A percentile compares a stretch with the other conserved stretches of the same genome.
phyloP scores from a whole-genome alignment of 345 rosid species.

The Hevea brasiliensis region DNA sequence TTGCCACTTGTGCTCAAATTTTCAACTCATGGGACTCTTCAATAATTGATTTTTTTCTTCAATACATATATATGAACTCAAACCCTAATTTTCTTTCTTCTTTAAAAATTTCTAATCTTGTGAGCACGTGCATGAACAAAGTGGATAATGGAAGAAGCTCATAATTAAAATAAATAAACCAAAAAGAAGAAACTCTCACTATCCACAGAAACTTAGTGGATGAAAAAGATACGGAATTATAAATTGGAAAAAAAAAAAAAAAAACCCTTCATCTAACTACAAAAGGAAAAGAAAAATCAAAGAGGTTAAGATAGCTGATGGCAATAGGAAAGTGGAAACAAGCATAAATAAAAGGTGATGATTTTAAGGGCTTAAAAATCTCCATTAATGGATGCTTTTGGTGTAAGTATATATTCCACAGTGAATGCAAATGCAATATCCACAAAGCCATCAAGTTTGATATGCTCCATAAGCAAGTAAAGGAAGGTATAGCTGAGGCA shows the following conservation, averaged over 20 bases:
- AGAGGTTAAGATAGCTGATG: not conserved
- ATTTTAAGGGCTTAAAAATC: not conserved
- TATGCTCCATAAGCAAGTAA: slow-evolving; percentile 7
- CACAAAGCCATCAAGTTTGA: slow-evolving; percentile 11
- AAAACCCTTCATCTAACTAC: not conserved
- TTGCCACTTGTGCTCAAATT: no score
- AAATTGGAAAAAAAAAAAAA: not conserved
- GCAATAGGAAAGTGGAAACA: not conserved
- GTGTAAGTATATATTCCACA: slow-evolving; percentile 12
- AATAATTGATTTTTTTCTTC: no score
- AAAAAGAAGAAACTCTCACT: not conserved
- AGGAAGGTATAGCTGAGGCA: not conserved
- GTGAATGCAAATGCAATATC: slow-evolving; percentile 1
- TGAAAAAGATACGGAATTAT: not conserved
- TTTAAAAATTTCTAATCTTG: no score
- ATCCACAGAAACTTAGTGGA: not conserved
- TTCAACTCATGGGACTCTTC: no score
- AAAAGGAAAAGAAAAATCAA: not conserved
- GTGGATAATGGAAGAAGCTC: no score
- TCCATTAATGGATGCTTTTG: slow-evolving; percentile 4
- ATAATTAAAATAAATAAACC: no score
- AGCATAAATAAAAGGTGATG: not conserved
- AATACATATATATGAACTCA: no score
- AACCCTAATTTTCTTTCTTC: no score
- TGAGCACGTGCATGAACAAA: slow-evolving; percentile 5